These are phyloP conservation scores for Fraxinus quadrangulata DNA, from an alignment of 257 asterid genomes.

Conservation along the genomic window DNA sequence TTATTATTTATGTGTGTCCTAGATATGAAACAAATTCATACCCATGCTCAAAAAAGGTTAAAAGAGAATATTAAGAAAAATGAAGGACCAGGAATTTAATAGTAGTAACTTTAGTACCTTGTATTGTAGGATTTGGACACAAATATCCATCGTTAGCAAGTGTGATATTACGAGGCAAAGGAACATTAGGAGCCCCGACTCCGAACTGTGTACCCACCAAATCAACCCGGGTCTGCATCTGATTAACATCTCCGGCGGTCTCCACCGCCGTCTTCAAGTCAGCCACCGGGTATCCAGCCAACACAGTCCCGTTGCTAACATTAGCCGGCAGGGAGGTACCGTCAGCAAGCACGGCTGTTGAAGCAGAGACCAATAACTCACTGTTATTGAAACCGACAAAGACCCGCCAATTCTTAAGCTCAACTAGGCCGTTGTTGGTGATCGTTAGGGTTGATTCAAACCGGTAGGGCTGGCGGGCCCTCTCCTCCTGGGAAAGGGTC, in stretches of 20 bases:
- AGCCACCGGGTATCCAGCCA: slow-evolving; percentile 50
- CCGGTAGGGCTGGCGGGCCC: slow-evolving; percentile 55
- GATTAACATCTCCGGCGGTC: slow-evolving; percentile 61
- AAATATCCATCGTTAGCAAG: slow-evolving; percentile 62
- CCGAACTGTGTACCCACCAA: slow-evolving; percentile 72
- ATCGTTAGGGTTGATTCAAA: slow-evolving; percentile 55
- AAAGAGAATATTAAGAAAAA: not conserved
- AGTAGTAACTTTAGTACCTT: slow-evolving; percentile 33
- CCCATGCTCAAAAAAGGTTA: not conserved
- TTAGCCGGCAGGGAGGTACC: slow-evolving; percentile 56
- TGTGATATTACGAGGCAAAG: slow-evolving; percentile 54
- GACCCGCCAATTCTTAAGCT: slow-evolving; percentile 61
- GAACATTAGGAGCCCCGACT: slow-evolving; percentile 38
- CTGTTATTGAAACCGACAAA: slow-evolving; percentile 64
- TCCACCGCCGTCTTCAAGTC: slow-evolving; percentile 59
- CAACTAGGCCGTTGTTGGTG: slow-evolving; percentile 50
- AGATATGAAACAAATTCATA: too few relatives aligned
- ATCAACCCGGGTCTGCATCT: slow-evolving; percentile 52
- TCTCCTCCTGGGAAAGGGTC: slow-evolving; percentile 32
- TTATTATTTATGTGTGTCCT: not conserved
- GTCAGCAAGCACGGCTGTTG: slow-evolving; percentile 56
- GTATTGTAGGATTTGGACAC: slow-evolving; percentile 37
- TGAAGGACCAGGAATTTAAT: not conserved
- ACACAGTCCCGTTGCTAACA: slow-evolving; percentile 57
- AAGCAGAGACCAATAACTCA: slow-evolving; percentile 58